Evolutionary conservation across 2,329 filamentous ascomycete genomes (phyloP).

Genomic region (Nigrograna mackinnonii): DNA sequence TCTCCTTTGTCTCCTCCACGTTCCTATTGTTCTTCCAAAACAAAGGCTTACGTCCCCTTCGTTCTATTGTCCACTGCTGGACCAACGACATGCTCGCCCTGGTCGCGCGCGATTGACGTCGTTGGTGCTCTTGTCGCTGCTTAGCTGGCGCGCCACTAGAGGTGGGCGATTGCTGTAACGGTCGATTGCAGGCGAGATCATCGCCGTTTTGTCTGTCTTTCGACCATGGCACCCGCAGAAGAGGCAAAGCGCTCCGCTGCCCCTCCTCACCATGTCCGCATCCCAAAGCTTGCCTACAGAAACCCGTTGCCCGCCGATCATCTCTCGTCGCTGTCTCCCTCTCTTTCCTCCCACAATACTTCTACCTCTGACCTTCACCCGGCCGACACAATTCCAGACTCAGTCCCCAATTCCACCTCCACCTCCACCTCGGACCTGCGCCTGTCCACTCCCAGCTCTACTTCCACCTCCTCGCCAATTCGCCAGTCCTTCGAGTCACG

Average conservation of each 20-base stretch:
- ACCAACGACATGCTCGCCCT: too few relatives aligned
- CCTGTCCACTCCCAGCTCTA: conserved; percentile 5
- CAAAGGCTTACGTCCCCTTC: too few relatives aligned
- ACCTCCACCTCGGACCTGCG: conserved; percentile 4
- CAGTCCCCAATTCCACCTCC: conserved; percentile 3
- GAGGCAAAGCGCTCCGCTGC: conserved; percentile 26
- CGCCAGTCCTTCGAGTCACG: conserved; percentile 15
- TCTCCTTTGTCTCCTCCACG: too few relatives aligned
- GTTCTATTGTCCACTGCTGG: too few relatives aligned
- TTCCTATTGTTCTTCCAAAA: too few relatives aligned
- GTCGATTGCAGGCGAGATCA: conserved; percentile 25
- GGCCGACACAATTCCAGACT: conserved; percentile 1
- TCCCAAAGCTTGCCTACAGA: conserved; percentile 39
- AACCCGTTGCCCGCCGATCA: conserved; percentile 30
- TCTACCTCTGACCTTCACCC: conserved; percentile 12
- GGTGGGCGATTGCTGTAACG: conserved; percentile 20
- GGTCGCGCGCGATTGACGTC: neutral
- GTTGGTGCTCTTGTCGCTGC: neutral
- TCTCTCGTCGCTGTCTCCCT: too few relatives aligned
- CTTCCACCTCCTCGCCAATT: conserved; percentile 5
- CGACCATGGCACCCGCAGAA: conserved; percentile 30
- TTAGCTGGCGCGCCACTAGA: conserved; percentile 5
- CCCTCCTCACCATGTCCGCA: conserved; percentile 19
- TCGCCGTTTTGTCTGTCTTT: conserved; percentile 17
- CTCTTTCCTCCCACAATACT: conserved; percentile 15